A percentile compares a stretch with the other conserved stretches of the same genome.
Evolutionary conservation across 2,329 filamentous ascomycete genomes (phyloP).

Genomic region (Pseudogymnoascus sp.): DNA sequence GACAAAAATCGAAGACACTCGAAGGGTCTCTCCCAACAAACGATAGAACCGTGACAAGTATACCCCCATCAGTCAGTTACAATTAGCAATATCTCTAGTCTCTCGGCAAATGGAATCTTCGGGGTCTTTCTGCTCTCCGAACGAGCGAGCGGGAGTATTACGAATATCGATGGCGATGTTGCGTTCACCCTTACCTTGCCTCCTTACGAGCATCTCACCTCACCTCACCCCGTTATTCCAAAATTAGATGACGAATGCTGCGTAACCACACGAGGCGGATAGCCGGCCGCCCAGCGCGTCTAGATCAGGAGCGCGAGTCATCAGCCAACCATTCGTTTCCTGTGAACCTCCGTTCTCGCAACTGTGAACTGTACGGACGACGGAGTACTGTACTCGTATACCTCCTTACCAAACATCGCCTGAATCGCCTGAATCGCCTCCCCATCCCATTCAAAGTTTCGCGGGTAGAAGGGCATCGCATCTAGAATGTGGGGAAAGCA

Average conservation of each 20-base stretch:
- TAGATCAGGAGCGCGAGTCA: background rate
- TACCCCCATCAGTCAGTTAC: too few species aligned
- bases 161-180: background rate
- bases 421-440: background rate
- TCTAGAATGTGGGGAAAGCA: background rate
- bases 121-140: background rate
- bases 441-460: background rate
- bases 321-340: background rate
- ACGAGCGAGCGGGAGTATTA: background rate
- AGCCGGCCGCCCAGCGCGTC: background rate
- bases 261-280: slow-evolving; percentile 3
- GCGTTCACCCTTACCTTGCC: background rate
- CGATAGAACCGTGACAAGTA: background rate
- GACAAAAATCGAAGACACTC: background rate
- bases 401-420: background rate
- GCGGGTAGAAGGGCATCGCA: background rate
- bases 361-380: background rate
- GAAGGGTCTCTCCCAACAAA: background rate
- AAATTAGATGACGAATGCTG: slow-evolving; percentile 6
- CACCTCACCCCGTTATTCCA: background rate
- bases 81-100: background rate
- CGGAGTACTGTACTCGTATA: background rate
- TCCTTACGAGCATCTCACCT: background rate
- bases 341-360: background rate
- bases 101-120: background rate